phyloP scores from a whole-genome alignment of 176 grass and related monocot genomes.

The Poa pratensis region DNA sequence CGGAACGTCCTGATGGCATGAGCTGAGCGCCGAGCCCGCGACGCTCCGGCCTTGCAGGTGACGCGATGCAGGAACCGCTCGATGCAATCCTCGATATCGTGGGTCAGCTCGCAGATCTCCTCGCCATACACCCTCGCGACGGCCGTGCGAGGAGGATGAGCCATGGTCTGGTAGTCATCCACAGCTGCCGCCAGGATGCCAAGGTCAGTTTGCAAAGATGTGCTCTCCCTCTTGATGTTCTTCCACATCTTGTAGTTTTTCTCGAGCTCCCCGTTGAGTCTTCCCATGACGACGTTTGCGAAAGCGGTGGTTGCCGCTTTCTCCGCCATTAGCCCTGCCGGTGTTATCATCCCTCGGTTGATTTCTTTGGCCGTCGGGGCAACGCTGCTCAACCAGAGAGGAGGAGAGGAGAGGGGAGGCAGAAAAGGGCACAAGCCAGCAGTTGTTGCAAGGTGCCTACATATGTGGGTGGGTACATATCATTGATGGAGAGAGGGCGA shows the following conservation, averaged over 20 bases:
- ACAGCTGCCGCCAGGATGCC: background rate
- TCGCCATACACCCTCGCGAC: background rate
- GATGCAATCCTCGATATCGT: conserved; percentile 38
- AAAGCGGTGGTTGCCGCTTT: background rate
- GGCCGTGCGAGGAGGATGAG: background rate
- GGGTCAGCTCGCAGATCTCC: background rate
- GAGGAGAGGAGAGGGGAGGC: background rate
- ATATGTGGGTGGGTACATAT: background rate
- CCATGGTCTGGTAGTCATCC: background rate
- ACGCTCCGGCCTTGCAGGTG: background rate
- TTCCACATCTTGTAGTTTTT: background rate
- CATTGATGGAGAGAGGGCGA: too few species aligned
- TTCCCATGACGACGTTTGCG: conserved; percentile 6
- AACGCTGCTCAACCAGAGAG: background rate
- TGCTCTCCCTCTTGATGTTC: background rate
- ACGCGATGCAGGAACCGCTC: conserved; percentile 36
- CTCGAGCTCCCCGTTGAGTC: background rate
- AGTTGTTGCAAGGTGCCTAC: background rate
- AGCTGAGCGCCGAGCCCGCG: background rate
- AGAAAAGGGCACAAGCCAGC: background rate
- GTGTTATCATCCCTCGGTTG: background rate
- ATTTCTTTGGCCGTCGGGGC: background rate
- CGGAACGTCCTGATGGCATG: background rate
- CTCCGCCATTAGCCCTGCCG: background rate
- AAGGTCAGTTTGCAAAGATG: background rate